Base-by-base conservation (phyloP, 768 basidiomycete genomes). In the Peribolospora baueri region DNA sequence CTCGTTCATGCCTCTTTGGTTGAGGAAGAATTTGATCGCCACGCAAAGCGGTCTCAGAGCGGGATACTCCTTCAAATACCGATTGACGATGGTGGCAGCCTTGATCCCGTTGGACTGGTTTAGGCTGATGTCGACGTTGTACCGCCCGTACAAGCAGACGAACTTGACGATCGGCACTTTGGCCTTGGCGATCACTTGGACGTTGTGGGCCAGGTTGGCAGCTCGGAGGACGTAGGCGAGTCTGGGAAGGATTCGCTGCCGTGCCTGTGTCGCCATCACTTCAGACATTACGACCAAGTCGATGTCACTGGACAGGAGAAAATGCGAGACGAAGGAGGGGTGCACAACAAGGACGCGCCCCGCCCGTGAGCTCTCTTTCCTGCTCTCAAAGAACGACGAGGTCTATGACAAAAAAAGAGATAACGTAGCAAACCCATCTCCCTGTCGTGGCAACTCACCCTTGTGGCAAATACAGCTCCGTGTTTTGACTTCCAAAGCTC, bases 101-200 rank as follows among this genome's bases (percentile, higher is more conserved):
- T 74, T 69, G 53, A 93, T 69, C 7, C 88, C 91, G 60, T 84
- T 87, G 8, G 71, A 75, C 68, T 91, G 87, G 66, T 95, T 95
- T 56, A 95, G 72, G 63, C 84, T 87, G 64, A 97, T 84, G 64
- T 98, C 91, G 60, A 98, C 84, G 56, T 83, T 75, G 64, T 93
- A 78, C 55, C 54, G 57, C 66, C 73, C 88, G 58, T 79, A 75
- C 7, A 71, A 74, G 3, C 90, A 86, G 54, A 82, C 70, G 65
- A 97, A 93, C 69, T 98, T 98, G 68, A 98, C 75, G 65, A 98
- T 95, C 40, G 93, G 93, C 5, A 97, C 90, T 69, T 80, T 84
- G 53, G 93, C 90, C 71, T 80, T 86, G 39, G 81, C 79, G 60
- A 98, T 87, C 66, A 95, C 79, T 39, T 81, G 80, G 45, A 95